phyloP scores from a whole-genome alignment of 768 basidiomycete species.

The Auriscalpium microsporum region DNA sequence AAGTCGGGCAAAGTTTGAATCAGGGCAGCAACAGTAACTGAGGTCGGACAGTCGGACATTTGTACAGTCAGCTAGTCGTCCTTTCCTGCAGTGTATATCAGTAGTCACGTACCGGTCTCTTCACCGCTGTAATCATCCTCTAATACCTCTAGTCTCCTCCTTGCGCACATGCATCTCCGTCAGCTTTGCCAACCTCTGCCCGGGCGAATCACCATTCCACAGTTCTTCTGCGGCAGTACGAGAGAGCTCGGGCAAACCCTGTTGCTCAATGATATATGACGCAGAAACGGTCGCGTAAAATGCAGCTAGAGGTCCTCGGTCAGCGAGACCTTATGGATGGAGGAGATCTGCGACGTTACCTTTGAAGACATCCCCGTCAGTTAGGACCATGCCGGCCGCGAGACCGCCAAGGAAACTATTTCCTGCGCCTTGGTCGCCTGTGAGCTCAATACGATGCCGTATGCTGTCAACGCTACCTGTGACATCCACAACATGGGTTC shows the following conservation, averaged over 20 bases:
- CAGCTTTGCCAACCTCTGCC: constrained; percentile 46
- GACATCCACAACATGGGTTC: constrained; percentile 61
- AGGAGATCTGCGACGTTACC: constrained; percentile 34
- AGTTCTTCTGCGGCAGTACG: constrained; percentile 19
- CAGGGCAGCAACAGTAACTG: constrained; percentile 26
- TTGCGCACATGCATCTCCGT: constrained; percentile 31
- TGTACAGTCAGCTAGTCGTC: constrained; percentile 10
- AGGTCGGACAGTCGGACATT: constrained; percentile 2
- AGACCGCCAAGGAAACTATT: constrained; percentile 85
- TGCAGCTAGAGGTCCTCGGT: constrained; percentile 35
- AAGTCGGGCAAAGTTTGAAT: constrained; percentile 72
- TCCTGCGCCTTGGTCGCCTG: constrained; percentile 60
- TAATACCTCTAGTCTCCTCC: constrained; percentile 10
- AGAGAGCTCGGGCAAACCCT: constrained; percentile 55
- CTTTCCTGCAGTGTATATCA: constrained; percentile 1
- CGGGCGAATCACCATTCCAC: constrained; percentile 72
- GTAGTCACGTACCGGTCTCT: background rate
- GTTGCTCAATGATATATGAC: constrained; percentile 76
- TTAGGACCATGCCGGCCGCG: constrained; percentile 57
- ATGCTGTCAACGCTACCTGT: constrained; percentile 44
- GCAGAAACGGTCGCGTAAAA: constrained; percentile 77
- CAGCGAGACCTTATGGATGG: too few species aligned
- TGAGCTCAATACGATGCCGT: background rate
- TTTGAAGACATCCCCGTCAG: constrained; percentile 51
- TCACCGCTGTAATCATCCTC: background rate